Percentiles rank a stretch among this genome's conserved stretches.
Evolutionary conservation across 2,329 filamentous ascomycete genomes (phyloP).

Genomic region (Penicillium janthinellum): DNA sequence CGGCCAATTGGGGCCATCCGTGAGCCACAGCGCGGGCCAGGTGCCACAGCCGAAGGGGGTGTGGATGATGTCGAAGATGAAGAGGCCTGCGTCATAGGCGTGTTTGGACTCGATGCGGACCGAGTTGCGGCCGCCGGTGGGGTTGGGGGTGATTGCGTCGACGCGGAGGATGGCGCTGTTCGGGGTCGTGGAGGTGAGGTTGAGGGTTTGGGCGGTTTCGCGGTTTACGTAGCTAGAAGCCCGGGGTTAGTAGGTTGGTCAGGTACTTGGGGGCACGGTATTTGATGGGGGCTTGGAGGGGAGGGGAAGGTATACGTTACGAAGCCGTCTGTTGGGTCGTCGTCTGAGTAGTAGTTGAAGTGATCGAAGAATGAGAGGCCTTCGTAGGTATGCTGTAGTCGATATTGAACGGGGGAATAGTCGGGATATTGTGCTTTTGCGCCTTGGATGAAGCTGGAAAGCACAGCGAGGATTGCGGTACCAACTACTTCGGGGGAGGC

Average conservation of each 20-base stretch:
- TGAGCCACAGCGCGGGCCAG: conserved; percentile 69
- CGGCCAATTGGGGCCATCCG: conserved; percentile 64
- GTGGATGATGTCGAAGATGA: conserved; percentile 67
- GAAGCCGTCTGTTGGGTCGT: conserved; percentile 49
- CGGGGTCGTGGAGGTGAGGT: conserved; percentile 63
- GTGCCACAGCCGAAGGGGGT: conserved; percentile 65
- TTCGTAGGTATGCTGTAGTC: conserved; percentile 45
- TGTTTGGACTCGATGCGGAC: conserved; percentile 65
- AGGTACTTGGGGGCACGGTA: no score
- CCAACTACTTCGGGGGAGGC: background rate
- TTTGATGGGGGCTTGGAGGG: no score
- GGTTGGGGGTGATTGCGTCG: conserved; percentile 61
- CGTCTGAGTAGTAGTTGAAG: conserved; percentile 49
- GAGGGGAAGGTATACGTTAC: conserved; percentile 42
- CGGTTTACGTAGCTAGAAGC: conserved; percentile 27
- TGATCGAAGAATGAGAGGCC: conserved; percentile 48
- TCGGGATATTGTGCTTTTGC: conserved; percentile 56
- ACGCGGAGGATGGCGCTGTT: conserved; percentile 60
- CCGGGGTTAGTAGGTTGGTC: no score
- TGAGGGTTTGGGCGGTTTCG: conserved; percentile 41
- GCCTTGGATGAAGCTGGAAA: conserved; percentile 43
- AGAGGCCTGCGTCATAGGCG: conserved; percentile 63
- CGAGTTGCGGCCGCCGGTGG: conserved; percentile 63
- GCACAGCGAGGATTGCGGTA: conserved; percentile 52
- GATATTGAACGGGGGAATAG: conserved; percentile 45